These are phyloP conservation scores for Cercophora scortea DNA, from an alignment of 495 filamentous ascomycete genomes.

Conservation along the genomic window DNA sequence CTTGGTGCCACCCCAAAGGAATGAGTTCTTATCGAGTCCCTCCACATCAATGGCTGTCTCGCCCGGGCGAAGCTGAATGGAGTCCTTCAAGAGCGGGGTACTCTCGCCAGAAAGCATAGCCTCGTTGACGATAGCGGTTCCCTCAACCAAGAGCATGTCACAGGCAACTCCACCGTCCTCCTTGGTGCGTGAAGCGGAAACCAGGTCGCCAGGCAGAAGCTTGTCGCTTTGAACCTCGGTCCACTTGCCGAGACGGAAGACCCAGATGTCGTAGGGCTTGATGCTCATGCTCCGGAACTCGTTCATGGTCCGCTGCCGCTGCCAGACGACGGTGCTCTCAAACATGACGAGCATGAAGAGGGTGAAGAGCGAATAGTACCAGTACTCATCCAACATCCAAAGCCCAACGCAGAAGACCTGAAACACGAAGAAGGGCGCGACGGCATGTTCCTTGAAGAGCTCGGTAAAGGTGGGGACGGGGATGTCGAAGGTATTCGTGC, in stretches of 20 bases:
- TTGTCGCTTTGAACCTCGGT: slow-evolving; percentile 85
- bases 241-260: slow-evolving; percentile 81
- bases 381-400: slow-evolving; percentile 99
- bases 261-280: slow-evolving; percentile 91
- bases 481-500: slow-evolving; percentile 94
- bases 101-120: slow-evolving; percentile 98
- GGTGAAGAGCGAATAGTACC: slow-evolving; percentile 99
- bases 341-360: slow-evolving; percentile 97
- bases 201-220: slow-evolving; percentile 91
- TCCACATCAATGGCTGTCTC: slow-evolving; percentile 83
- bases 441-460: slow-evolving; percentile 96
- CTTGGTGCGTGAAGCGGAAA: slow-evolving; percentile 89
- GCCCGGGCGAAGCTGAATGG: slow-evolving; percentile 79
- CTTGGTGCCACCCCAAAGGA: slow-evolving; percentile 95
- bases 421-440: slow-evolving; percentile 98
- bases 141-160: slow-evolving; percentile 92
- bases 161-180: slow-evolving; percentile 96
- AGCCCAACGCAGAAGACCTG: slow-evolving; percentile 97
- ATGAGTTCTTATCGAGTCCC: slow-evolving; percentile 90
- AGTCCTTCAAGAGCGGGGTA: slow-evolving; percentile 94
- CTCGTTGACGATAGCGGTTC: slow-evolving; percentile 96
- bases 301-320: slow-evolving; percentile 89
- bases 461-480: slow-evolving; percentile 92
- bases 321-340: slow-evolving; percentile 98
- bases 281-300: slow-evolving; percentile 99